These are phyloP conservation scores for Sugiyamaella lignohabitans DNA, from an alignment of 805 yeast genomes.

Conservation along the genomic window DNA sequence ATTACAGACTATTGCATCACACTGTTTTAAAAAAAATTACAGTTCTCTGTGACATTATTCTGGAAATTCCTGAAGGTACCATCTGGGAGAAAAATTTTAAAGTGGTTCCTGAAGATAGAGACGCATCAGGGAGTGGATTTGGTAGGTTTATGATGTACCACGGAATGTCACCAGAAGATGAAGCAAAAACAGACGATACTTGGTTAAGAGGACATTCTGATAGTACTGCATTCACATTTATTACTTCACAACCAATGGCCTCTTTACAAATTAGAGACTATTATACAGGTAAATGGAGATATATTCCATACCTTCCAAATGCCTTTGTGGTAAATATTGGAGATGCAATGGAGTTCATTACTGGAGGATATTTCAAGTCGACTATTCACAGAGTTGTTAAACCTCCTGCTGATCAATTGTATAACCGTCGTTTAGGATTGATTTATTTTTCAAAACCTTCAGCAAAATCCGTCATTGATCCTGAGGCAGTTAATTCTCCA, in stretches of 20 bases:
- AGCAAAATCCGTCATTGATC: conserved; percentile 35
- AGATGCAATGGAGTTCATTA: conserved; percentile 37
- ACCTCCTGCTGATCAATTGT: conserved; percentile 40
- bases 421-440: conserved; percentile 35
- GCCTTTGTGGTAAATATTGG: conserved; percentile 39
- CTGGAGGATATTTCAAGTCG: conserved; percentile 44
- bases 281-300: conserved; percentile 33
- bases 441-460: conserved; percentile 42
- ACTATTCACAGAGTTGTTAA: conserved; percentile 44
- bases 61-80: conserved; percentile 44
- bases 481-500: conserved; percentile 37
- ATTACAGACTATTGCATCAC: conserved; percentile 36
- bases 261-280: conserved; percentile 37
- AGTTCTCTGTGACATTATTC: conserved; percentile 39
- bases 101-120: conserved; percentile 29
- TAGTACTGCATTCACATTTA: conserved; percentile 37
- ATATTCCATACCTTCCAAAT: conserved; percentile 34
- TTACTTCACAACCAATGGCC: conserved; percentile 38
- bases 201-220: conserved; percentile 47
- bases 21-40: conserved; percentile 35
- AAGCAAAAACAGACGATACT: conserved; percentile 33
- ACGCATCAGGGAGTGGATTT: conserved; percentile 37
- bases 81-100: conserved; percentile 35
- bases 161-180: conserved; percentile 31
- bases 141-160: conserved; percentile 37